A percentile compares a stretch with the other conserved stretches of the same genome.
Evolutionary conservation across 208 protist species (phyloP).

Genomic region (Lotmaria passim): DNA sequence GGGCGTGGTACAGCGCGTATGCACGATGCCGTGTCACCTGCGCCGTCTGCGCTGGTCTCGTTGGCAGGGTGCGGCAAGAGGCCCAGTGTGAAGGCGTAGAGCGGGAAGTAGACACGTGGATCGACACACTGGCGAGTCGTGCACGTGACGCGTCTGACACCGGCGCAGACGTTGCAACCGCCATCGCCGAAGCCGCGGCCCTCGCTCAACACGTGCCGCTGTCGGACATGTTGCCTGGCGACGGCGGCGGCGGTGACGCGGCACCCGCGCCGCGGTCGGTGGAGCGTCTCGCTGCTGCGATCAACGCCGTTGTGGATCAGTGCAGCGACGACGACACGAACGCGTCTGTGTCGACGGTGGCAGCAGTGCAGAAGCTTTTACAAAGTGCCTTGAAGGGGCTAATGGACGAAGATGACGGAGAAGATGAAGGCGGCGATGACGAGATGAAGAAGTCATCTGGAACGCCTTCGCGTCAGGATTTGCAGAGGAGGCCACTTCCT

Average conservation of each 20-base stretch:
- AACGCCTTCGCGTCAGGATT: neutral
- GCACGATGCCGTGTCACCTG: neutral
- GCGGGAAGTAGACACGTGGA: conserved; percentile 25
- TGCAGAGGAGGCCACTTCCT: neutral
- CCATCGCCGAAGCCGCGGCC: neutral
- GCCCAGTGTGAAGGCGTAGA: conserved; percentile 28
- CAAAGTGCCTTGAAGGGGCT: neutral
- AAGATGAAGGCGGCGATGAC: neutral
- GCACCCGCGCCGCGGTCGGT: neutral
- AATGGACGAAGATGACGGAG: neutral
- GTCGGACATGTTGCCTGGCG: neutral
- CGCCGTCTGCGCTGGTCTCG: conserved; percentile 1
- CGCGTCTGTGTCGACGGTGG: neutral
- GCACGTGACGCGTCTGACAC: neutral
- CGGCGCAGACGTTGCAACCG: too few species aligned
- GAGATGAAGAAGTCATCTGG: neutral
- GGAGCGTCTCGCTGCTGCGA: neutral
- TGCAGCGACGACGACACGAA: neutral
- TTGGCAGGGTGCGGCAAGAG: conserved; percentile 15
- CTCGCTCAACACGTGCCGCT: neutral
- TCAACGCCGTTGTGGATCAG: conserved; percentile 1
- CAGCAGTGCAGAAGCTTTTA: conserved; percentile 9
- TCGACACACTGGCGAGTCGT: conserved; percentile 4
- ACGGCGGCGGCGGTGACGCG: neutral
- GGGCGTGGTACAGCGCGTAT: conserved; percentile 26